Percentiles rank a stretch among this genome's conserved stretches.
phyloP scores from a whole-genome alignment of 176 grass and related monocot species.

The Aegilops sharonensis region DNA sequence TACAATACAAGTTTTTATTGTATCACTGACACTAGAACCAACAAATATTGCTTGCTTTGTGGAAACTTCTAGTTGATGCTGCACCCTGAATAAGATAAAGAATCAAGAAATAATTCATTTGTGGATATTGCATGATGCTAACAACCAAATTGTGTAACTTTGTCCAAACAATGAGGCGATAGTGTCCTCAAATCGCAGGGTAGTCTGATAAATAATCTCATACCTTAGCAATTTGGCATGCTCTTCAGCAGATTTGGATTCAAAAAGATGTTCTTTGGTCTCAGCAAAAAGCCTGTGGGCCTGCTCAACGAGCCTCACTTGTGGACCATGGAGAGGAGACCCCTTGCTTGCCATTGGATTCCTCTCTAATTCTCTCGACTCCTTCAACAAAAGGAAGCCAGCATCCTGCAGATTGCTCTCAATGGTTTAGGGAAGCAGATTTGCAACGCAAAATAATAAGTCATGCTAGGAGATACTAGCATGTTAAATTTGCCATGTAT shows the following conservation, averaged over 20 bases:
- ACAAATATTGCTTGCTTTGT: slow-evolving; percentile 96
- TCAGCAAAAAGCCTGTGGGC: slow-evolving; percentile 86
- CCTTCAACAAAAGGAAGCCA: slow-evolving; percentile 93
- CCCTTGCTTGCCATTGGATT: slow-evolving; percentile 96
- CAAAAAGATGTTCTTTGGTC: slow-evolving; percentile 89
- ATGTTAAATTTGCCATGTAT: slow-evolving; percentile 9
- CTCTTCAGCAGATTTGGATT: slow-evolving; percentile 89
- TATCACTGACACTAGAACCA: slow-evolving; percentile 97
- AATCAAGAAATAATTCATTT: slow-evolving; percentile 28
- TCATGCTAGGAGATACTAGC: background rate
- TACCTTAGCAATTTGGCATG: slow-evolving; percentile 91
- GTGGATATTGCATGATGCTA: background rate
- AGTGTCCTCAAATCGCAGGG: slow-evolving; percentile 20
- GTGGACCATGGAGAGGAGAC: slow-evolving; percentile 74
- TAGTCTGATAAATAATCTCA: background rate
- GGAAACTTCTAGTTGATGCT: slow-evolving; percentile 93
- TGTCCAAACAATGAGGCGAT: slow-evolving; percentile 15
- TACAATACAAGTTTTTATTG: slow-evolving; percentile 91
- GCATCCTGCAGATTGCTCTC: slow-evolving; percentile 73
- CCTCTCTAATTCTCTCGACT: slow-evolving; percentile 85
- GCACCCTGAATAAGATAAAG: slow-evolving; percentile 51
- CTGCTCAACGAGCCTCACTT: slow-evolving; percentile 80
- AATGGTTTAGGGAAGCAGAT: slow-evolving; percentile 18
- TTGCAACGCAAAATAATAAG: slow-evolving; percentile 5
- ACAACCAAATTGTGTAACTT: background rate